These are phyloP conservation scores for Tylopilus sp. DNA, from an alignment of 768 basidiomycete genomes.

Conservation along the genomic window DNA sequence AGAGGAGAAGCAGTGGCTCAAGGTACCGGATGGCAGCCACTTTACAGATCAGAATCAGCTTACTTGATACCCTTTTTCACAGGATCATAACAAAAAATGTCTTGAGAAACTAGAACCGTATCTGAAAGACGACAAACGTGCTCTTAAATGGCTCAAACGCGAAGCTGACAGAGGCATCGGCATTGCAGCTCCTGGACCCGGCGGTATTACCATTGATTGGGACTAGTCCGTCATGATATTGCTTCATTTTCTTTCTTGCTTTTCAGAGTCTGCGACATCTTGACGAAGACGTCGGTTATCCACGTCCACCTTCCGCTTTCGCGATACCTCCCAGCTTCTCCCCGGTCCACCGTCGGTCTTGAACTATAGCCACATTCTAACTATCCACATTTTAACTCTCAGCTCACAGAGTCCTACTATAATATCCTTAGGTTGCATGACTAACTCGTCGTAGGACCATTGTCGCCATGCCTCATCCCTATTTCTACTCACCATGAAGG, in stretches of 20 bases:
- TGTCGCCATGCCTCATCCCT: constrained; percentile 3
- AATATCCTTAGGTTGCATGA: constrained; percentile 18
- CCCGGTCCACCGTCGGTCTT: constrained; percentile 1
- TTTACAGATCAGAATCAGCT: not conserved
- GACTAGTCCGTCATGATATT: constrained; percentile 36
- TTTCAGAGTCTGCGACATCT: constrained; percentile 3
- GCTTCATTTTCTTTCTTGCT: not conserved
- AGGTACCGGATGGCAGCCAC: constrained; percentile 40
- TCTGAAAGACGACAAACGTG: constrained; percentile 76
- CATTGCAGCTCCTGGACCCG: constrained; percentile 57
- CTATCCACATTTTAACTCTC: constrained; percentile 5
- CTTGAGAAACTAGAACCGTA: constrained; percentile 59
- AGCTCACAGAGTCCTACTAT: constrained; percentile 18
- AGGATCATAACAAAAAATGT: constrained; percentile 82
- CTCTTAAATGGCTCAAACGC: constrained; percentile 74
- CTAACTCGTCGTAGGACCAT: constrained; percentile 25
- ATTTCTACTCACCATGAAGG: constrained; percentile 16
- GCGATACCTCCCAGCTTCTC: constrained; percentile 23
- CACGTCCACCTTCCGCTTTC: constrained; percentile 3
- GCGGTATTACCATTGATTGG: constrained; percentile 79
- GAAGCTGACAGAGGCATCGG: constrained; percentile 77
- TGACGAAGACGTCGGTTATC: not conserved
- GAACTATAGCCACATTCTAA: constrained; percentile 6
- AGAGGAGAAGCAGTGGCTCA: constrained; percentile 85
- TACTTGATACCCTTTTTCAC: constrained; percentile 11